A percentile compares a stretch with the other conserved stretches of the same genome.
phyloP scores from a whole-genome alignment of 129 eudicot genomes.

The Silybum marianum region DNA sequence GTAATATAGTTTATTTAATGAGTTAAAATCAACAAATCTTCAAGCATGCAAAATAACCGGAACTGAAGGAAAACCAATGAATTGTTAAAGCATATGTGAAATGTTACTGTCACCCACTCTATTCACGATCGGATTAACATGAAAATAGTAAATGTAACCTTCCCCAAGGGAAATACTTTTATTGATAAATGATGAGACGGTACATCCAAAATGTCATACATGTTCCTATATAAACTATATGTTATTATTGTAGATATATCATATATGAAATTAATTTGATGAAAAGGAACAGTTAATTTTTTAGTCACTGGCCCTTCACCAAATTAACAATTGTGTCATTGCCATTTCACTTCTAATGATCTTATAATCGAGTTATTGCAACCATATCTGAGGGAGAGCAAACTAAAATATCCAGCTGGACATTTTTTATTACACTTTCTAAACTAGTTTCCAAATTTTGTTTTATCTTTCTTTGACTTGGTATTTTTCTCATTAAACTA shows the following conservation, averaged over 20 bases:
- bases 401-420: neutral
- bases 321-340: neutral
- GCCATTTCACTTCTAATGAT: neutral
- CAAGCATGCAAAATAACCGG: neutral
- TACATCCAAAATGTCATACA: neutral
- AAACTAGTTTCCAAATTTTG: neutral
- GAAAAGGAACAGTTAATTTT: neutral
- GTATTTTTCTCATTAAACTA: neutral
- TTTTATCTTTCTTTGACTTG: neutral
- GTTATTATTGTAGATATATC: neutral
- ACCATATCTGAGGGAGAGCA: neutral
- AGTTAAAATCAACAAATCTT: neutral
- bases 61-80: conserved; percentile 5
- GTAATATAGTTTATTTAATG: neutral
- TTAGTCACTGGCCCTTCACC: neutral
- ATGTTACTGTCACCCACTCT: neutral
- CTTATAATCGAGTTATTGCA: neutral
- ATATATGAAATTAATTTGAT: neutral
- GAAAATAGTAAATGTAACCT: neutral
- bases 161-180: neutral
- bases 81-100: neutral
- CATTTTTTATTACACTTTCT: neutral
- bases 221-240: neutral
- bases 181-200: neutral
- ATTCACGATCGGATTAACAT: neutral